A percentile compares a stretch with the other conserved stretches of the same genome.
These are phyloP conservation scores for Cutaneotrichosporon arboriforme DNA, from an alignment of 1,284 basidiomycete species.

Conservation along the genomic window DNA sequence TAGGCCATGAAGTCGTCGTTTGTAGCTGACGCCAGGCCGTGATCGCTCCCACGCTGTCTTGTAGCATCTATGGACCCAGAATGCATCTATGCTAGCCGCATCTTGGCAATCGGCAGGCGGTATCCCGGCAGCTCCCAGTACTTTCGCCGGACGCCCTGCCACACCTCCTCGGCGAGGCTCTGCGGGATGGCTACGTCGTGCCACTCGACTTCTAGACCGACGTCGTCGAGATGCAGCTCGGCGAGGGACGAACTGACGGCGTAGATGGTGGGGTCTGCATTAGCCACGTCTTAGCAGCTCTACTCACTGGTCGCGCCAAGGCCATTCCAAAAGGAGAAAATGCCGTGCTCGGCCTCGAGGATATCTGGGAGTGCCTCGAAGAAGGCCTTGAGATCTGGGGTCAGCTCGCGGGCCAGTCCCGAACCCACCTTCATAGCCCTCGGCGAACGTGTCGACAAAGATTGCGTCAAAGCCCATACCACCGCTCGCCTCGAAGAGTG, in stretches of 20 bases:
- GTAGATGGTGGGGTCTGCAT: conserved; percentile 73
- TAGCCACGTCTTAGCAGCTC: not conserved
- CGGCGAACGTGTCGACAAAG: conserved; percentile 94
- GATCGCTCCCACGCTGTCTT: not conserved
- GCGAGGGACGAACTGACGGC: conserved; percentile 84
- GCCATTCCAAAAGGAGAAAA: conserved; percentile 97
- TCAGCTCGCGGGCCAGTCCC: not conserved
- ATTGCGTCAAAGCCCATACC: conserved; percentile 71
- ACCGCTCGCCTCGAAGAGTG: conserved; percentile 37
- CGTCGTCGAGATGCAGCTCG: conserved; percentile 76
- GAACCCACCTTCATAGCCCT: conserved; percentile 66
- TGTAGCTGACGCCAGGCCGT: not conserved
- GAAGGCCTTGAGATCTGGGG: conserved; percentile 66
- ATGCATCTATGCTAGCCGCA: conserved; percentile 20
- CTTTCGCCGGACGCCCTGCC: conserved; percentile 45
- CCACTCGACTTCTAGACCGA: conserved; percentile 56
- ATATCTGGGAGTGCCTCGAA: conserved; percentile 78
- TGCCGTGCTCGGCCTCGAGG: conserved; percentile 66
- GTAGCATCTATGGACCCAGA: not conserved
- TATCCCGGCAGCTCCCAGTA: conserved; percentile 50
- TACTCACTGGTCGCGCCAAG: conserved; percentile 83
- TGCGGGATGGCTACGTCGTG: conserved; percentile 45
- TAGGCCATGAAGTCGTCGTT: not conserved
- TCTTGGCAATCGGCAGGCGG: conserved; percentile 41
- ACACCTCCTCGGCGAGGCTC: conserved; percentile 44